Evolutionary conservation across 2,329 filamentous ascomycete species (phyloP).

Genomic region (Bretziella fagacearum): DNA sequence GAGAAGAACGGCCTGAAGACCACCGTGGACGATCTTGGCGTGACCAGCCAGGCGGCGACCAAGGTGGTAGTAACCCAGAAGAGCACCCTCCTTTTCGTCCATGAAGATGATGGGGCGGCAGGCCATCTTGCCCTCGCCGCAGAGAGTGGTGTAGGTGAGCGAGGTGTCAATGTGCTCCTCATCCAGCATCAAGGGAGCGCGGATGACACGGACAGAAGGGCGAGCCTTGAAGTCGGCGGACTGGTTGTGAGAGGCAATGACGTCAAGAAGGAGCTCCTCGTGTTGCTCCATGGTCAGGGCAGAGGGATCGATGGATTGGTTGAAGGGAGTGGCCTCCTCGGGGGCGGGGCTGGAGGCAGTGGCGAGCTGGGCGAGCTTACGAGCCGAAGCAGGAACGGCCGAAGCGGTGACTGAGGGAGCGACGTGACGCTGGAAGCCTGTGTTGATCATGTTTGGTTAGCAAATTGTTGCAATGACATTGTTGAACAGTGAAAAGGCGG

Average conservation of each 20-base stretch:
- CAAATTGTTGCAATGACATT: no score
- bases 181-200: constrained; percentile 13
- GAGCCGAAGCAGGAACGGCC: neutral
- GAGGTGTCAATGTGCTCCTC: constrained; percentile 13
- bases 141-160: constrained; percentile 10
- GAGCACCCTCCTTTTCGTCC: constrained; percentile 12
- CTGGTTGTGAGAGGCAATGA: constrained; percentile 11
- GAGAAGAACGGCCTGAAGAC: constrained; percentile 75
- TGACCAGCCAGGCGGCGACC: constrained; percentile 74
- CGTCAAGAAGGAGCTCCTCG: constrained; percentile 13
- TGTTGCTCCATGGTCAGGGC: constrained; percentile 8
- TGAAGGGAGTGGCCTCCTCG: constrained; percentile 6
- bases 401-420: constrained; percentile 1
- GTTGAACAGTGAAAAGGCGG: no score
- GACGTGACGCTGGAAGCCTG: constrained; percentile 5
- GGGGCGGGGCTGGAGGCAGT: constrained; percentile 7
- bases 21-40: constrained; percentile 79
- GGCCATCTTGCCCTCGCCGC: constrained; percentile 13
- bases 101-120: constrained; percentile 14
- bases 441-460: neutral
- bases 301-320: constrained; percentile 8
- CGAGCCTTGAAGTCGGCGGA: constrained; percentile 11
- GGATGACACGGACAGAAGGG: constrained; percentile 11
- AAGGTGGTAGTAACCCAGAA: constrained; percentile 23
- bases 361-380: constrained; percentile 11